Evolutionary conservation across 176 grass and related monocot genomes (phyloP).

Genomic region (Thalia dealbata): DNA sequence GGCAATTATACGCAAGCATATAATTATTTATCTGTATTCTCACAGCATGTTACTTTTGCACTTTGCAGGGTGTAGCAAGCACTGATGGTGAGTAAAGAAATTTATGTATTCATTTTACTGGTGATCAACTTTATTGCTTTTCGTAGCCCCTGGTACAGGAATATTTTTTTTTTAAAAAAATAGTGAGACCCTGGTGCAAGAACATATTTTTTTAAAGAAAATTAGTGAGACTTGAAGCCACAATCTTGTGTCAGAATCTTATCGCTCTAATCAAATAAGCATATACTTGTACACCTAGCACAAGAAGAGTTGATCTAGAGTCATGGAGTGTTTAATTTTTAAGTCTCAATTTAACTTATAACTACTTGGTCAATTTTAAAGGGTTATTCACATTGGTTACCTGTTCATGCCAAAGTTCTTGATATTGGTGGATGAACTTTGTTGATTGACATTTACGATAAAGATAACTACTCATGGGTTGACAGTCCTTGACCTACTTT

Average conservation of each 20-base stretch:
- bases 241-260: too few species aligned
- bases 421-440: not conserved
- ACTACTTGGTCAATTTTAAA: not conserved
- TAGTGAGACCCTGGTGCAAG: too few species aligned
- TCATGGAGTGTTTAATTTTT: too few species aligned
- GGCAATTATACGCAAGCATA: conserved; percentile 9
- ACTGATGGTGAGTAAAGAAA: conserved; percentile 68
- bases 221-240: too few species aligned
- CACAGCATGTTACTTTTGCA: conserved; percentile 22
- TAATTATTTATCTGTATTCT: conserved; percentile 18
- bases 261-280: too few species aligned
- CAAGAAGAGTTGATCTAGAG: too few species aligned
- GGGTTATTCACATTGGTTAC: not conserved
- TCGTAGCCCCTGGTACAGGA: not conserved
- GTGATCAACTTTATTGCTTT: not conserved
- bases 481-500: too few species aligned
- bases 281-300: too few species aligned
- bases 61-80: conserved; percentile 81
- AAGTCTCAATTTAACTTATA: not conserved
- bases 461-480: too few species aligned
- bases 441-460: too few species aligned
- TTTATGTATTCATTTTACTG: conserved; percentile 2
- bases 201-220: too few species aligned
- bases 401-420: not conserved
- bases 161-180: too few species aligned